Percentiles rank a stretch among this genome's conserved stretches.
These are phyloP conservation scores for Acorus gramineus DNA, from an alignment of 106 monocot genomes.

Conservation along the genomic window DNA sequence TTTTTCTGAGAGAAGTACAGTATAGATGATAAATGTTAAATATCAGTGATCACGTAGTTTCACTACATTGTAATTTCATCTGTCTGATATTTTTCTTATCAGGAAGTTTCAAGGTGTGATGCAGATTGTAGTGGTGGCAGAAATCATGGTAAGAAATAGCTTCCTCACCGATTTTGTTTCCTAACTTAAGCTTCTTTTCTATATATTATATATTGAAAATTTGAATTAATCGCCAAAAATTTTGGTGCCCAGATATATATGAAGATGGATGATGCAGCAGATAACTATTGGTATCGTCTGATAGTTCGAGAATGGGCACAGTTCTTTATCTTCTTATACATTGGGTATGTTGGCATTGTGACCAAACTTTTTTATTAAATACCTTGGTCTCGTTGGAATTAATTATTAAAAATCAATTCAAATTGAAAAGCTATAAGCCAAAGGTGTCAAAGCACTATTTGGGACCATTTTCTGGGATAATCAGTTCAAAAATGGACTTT, in stretches of 20 bases:
- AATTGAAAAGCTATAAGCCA: not conserved
- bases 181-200: not conserved
- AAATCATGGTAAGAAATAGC: conserved; percentile 49
- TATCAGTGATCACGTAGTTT: too few species aligned
- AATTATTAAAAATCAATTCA: not conserved
- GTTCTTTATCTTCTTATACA: conserved; percentile 83
- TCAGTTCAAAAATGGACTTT: too few species aligned
- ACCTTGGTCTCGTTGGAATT: not conserved
- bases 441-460: too few species aligned
- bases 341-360: conserved; percentile 44
- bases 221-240: not conserved
- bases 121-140: conserved; percentile 63
- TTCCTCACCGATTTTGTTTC: not conserved
- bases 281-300: conserved; percentile 68
- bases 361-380: not conserved
- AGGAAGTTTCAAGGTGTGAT: conserved; percentile 86
- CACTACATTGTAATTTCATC: too few species aligned
- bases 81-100: not conserved
- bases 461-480: too few species aligned
- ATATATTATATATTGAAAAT: not conserved
- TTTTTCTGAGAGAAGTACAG: not conserved
- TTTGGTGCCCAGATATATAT: conserved; percentile 43
- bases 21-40: too few species aligned
- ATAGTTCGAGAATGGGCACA: conserved; percentile 73
- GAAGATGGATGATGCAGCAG: conserved; percentile 40